These are phyloP conservation scores for Yamadazyma songkhlaensis DNA, from an alignment of 1,139 yeast genomes.

Conservation along the genomic window DNA sequence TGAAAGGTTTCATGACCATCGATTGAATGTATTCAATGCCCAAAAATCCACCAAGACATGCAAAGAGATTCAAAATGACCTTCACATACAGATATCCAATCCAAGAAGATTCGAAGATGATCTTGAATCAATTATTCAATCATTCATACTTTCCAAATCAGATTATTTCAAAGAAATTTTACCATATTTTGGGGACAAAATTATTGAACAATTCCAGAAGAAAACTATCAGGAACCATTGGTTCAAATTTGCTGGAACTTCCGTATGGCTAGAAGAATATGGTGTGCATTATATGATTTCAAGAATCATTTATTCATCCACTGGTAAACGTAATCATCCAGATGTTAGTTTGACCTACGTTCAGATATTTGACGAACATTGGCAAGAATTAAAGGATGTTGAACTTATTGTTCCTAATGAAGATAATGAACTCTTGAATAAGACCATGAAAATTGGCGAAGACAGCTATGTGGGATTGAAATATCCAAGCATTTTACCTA, in stretches of 20 bases:
- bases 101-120: not conserved
- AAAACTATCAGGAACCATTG: constrained; percentile 23
- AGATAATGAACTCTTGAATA: constrained; percentile 9
- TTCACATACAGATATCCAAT: no score
- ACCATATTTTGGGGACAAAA: constrained; percentile 16
- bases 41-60: not conserved
- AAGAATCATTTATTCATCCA: constrained; percentile 29
- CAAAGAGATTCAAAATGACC: no score
- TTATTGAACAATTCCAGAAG: constrained; percentile 18
- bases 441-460: constrained; percentile 9
- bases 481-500: constrained; percentile 26
- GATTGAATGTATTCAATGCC: not conserved
- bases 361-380: constrained; percentile 26
- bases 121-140: not conserved
- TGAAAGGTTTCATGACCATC: not conserved
- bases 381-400: constrained; percentile 27
- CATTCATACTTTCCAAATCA: constrained; percentile 1
- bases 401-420: constrained; percentile 22
- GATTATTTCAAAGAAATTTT: constrained; percentile 16
- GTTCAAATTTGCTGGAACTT: constrained; percentile 47
- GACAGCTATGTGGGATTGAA: constrained; percentile 10
- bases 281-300: constrained; percentile 47
- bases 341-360: constrained; percentile 28
- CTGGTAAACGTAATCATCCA: constrained; percentile 25
- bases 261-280: constrained; percentile 46